phyloP scores from a whole-genome alignment of 345 rosid genomes.

The Arabidopsis thaliana region DNA sequence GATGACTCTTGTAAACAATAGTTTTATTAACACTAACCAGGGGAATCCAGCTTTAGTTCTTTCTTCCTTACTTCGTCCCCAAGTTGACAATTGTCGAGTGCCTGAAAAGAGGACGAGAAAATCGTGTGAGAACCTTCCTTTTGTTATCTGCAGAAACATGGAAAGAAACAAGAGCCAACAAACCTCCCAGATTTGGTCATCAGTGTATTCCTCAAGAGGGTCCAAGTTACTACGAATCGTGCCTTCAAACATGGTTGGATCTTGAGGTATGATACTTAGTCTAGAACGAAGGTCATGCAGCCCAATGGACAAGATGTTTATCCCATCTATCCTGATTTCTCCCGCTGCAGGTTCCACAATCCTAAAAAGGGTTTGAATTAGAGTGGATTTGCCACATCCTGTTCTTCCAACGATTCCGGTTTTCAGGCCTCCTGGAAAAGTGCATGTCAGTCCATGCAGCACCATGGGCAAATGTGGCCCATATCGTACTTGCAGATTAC shows the following conservation, averaged over 20 bases:
- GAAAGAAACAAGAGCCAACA: constrained; percentile 16
- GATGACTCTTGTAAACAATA: not conserved
- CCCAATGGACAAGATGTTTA: constrained; percentile 59
- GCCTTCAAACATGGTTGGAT: constrained; percentile 80
- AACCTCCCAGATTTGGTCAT: constrained; percentile 67
- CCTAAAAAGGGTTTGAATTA: constrained; percentile 64
- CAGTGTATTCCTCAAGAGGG: constrained; percentile 62
- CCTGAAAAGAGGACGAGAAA: constrained; percentile 40
- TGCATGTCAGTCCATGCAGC: constrained; percentile 57
- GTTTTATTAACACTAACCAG: constrained; percentile 44
- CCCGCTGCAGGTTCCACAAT: constrained; percentile 67
- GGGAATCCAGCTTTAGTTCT: constrained; percentile 58
- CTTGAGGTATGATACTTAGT: constrained; percentile 71
- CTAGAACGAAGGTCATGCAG: constrained; percentile 67
- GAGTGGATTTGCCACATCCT: constrained; percentile 72
- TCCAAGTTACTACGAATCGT: constrained; percentile 62
- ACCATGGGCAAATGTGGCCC: constrained; percentile 67
- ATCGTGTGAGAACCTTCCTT: constrained; percentile 5
- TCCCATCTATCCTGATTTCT: constrained; percentile 58
- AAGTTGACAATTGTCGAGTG: constrained; percentile 65
- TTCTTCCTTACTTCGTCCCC: constrained; percentile 63
- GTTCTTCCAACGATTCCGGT: constrained; percentile 73
- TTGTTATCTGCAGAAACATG: constrained; percentile 7
- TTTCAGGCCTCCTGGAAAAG: constrained; percentile 56
- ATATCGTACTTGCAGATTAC: constrained; percentile 60